Conservation (phyloP, 1,284 basidiomycete species). For the Heliocybe sulcata region DNA sequence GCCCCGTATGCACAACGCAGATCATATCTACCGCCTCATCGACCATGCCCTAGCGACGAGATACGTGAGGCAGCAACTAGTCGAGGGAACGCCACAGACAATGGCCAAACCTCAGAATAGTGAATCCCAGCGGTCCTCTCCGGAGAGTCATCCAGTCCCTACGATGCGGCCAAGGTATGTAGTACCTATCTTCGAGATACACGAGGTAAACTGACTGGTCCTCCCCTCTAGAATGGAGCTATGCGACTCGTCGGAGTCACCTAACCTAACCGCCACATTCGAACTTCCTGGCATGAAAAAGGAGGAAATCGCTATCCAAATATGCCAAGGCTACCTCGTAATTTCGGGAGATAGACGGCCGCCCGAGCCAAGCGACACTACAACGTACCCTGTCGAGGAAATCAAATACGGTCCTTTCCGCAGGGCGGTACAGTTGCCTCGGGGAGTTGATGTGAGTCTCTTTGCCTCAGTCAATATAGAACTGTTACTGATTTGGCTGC, state of each 20-base stretch:
- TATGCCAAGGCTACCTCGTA: conserved; percentile 34
- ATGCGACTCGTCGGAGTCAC: conserved; percentile 35
- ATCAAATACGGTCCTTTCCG: conserved; percentile 46
- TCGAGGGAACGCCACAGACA: neutral
- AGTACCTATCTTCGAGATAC: conserved; percentile 4
- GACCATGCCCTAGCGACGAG: neutral
- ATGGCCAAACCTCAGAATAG: neutral
- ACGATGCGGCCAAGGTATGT: neutral
- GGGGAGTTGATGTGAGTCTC: conserved; percentile 37
- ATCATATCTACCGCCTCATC: conserved; percentile 1
- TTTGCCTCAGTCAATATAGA: conserved; percentile 3
- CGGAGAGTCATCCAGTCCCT: neutral
- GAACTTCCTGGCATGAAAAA: conserved; percentile 50
- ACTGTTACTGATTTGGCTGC: neutral
- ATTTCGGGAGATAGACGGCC: conserved; percentile 37
- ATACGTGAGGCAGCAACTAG: neutral
- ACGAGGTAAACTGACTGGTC: conserved; percentile 12
- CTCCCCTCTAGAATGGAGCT: conserved; percentile 41
- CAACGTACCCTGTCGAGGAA: conserved; percentile 29
- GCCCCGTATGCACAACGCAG: neutral
- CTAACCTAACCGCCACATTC: conserved; percentile 36
- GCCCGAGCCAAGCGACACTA: conserved; percentile 11
- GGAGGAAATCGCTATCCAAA: conserved; percentile 35
- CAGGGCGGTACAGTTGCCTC: conserved; percentile 35
- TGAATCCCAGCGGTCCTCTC: neutral